These are phyloP conservation scores for Phylloporus arenicola DNA, from an alignment of 768 basidiomycete species.

Conservation along the genomic window DNA sequence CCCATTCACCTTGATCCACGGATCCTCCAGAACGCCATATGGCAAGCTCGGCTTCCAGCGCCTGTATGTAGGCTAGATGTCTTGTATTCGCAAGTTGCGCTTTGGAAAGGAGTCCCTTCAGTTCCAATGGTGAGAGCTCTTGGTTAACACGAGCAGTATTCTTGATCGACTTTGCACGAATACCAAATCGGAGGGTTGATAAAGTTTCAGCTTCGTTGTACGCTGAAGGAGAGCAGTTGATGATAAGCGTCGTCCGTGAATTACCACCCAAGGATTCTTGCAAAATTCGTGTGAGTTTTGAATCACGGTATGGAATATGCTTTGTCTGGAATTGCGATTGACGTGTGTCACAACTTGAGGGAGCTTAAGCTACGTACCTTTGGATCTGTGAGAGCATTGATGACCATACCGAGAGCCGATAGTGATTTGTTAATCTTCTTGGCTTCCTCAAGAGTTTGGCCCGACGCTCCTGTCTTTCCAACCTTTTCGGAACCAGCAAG, in stretches of 20 bases:
- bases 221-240: constrained; percentile 96
- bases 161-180: constrained; percentile 99
- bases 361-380: constrained; percentile 53
- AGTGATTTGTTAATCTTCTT: constrained; percentile 99
- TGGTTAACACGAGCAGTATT: constrained; percentile 98
- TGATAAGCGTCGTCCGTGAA: constrained; percentile 94
- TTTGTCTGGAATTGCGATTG: constrained; percentile 55
- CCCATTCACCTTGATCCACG: constrained; percentile 84
- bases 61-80: constrained; percentile 80
- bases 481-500: constrained; percentile 99
- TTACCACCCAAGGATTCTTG: constrained; percentile 98
- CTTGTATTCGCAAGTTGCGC: constrained; percentile 80
- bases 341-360: constrained; percentile 3
- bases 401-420: constrained; percentile 98
- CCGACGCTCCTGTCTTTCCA: constrained; percentile 98
- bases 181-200: constrained; percentile 96
- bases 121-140: constrained; percentile 91
- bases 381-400: constrained; percentile 93
- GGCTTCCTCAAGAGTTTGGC: constrained; percentile 97
- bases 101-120: constrained; percentile 88
- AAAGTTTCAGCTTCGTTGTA: constrained; percentile 98
- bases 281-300: constrained; percentile 96
- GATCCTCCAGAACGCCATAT: constrained; percentile 84
- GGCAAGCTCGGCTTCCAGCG: constrained; percentile 86
- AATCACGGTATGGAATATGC: constrained; percentile 97